phyloP scores from a whole-genome alignment of 495 filamentous ascomycete genomes.

The Staphylotrichum longicolle region DNA sequence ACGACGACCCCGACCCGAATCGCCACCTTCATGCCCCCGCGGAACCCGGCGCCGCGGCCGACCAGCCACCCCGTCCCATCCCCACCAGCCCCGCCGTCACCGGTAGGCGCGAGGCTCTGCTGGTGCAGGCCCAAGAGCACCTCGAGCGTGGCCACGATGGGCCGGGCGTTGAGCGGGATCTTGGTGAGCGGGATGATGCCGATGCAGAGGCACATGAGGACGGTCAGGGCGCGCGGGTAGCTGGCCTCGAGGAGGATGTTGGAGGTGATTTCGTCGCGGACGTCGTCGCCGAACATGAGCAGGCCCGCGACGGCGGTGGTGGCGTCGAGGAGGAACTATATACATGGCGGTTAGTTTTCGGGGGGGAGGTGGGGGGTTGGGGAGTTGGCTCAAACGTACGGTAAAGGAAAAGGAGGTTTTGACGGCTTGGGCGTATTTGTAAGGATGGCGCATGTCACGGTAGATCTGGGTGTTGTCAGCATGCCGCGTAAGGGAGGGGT shows the following conservation, averaged over 20 bases:
- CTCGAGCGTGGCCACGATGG: conserved; percentile 83
- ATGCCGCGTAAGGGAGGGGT: no score
- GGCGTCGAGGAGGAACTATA: conserved; percentile 73
- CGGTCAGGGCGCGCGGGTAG: conserved; percentile 71
- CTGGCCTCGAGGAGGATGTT: conserved; percentile 72
- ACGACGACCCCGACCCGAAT: conserved; percentile 57
- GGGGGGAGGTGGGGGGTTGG: neutral
- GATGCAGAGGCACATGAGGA: conserved; percentile 80
- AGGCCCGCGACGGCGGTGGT: conserved; percentile 77
- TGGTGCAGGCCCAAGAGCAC: conserved; percentile 69
- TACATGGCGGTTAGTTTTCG: neutral
- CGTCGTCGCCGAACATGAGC: conserved; percentile 88
- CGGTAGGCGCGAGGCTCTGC: conserved; percentile 42
- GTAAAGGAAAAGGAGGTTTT: conserved; percentile 87
- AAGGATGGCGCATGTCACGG: conserved; percentile 92
- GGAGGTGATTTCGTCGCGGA: conserved; percentile 84
- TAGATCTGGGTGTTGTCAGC: conserved; percentile 59
- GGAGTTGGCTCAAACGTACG: conserved; percentile 46
- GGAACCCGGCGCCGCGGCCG: conserved; percentile 56
- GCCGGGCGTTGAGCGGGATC: conserved; percentile 84
- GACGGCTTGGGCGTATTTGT: conserved; percentile 75
- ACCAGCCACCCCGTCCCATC: conserved; percentile 29
- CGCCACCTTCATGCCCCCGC: conserved; percentile 55
- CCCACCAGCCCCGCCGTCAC: no score
- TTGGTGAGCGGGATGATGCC: conserved; percentile 94